Conservation (phyloP, 2,329 filamentous ascomycete species). For the Fusarium sp. region DNA sequence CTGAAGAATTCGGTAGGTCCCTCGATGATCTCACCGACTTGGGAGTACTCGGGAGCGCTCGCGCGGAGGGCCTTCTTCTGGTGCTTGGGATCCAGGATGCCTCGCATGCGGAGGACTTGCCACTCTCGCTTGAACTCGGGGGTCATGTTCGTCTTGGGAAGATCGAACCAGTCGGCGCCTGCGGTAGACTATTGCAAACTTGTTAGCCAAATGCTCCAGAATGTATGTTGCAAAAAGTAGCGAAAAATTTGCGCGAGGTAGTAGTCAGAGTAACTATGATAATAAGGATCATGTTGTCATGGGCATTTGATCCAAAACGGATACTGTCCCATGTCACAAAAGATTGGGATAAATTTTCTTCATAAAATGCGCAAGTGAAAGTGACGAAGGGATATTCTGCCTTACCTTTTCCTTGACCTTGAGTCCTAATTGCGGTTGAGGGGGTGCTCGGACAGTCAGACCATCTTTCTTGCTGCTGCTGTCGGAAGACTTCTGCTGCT, state of each 20-base stretch:
- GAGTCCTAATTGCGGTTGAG: conserved; percentile 38
- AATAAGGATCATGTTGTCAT: conserved; percentile 68
- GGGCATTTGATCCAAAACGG: conserved; percentile 62
- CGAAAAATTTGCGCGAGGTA: conserved; percentile 18
- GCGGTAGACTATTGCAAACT: conserved; percentile 65
- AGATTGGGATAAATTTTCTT: conserved; percentile 53
- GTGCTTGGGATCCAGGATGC: conserved; percentile 88
- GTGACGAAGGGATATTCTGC: neutral
- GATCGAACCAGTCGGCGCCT: conserved; percentile 86
- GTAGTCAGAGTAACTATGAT: conserved; percentile 81
- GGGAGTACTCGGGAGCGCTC: conserved; percentile 79
- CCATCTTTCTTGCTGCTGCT: conserved; percentile 43
- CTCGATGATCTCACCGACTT: conserved; percentile 88
- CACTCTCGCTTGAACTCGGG: conserved; percentile 89
- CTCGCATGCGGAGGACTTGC: conserved; percentile 89
- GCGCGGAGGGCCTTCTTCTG: conserved; percentile 89
- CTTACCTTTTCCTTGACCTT: conserved; percentile 49
- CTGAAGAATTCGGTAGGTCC: conserved; percentile 90
- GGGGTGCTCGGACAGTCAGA: conserved; percentile 44
- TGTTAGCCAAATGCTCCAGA: conserved; percentile 26
- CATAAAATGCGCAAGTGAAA: conserved; percentile 51
- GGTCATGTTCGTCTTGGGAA: conserved; percentile 86
- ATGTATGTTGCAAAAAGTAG: neutral
- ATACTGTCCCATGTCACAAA: conserved; percentile 55
- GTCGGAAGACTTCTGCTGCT: conserved; percentile 35